A percentile compares a stretch with the other conserved stretches of the same genome.
phyloP scores from a whole-genome alignment of 2,329 filamentous ascomycete species.

The Alternaria sp. region DNA sequence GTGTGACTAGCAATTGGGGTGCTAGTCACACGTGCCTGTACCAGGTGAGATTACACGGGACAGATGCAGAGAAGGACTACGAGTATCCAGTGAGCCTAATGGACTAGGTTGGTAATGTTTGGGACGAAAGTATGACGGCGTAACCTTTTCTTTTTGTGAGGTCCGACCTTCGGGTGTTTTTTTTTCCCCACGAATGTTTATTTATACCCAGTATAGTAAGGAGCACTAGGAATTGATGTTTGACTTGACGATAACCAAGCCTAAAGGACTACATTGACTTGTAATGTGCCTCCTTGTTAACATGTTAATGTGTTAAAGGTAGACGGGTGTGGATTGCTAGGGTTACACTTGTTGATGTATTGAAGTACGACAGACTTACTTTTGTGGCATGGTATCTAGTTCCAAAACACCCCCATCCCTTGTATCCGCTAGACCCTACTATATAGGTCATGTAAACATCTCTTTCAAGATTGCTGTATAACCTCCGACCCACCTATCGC shows the following conservation, averaged over 20 bases:
- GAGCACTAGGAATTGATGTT: slow-evolving; percentile 17
- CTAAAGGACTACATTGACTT: neutral
- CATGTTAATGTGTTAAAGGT: neutral
- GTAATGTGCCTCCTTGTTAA: neutral
- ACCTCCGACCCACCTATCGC: slow-evolving; percentile 63
- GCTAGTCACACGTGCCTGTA: slow-evolving; percentile 58
- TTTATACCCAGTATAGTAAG: slow-evolving; percentile 21
- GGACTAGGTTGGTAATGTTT: slow-evolving; percentile 22
- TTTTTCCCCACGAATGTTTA: slow-evolving; percentile 11
- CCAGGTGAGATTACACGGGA: slow-evolving; percentile 56
- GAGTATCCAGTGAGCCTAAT: slow-evolving; percentile 32
- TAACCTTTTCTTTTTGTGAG: slow-evolving; percentile 2
- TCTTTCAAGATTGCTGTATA: neutral
- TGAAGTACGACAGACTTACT: neutral
- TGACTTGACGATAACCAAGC: slow-evolving; percentile 5
- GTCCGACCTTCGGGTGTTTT: slow-evolving; percentile 8
- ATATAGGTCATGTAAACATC: neutral
- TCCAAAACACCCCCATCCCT: neutral
- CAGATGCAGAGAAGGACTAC: slow-evolving; percentile 31
- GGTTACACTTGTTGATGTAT: neutral
- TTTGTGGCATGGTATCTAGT: slow-evolving; percentile 1
- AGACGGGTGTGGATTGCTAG: neutral
- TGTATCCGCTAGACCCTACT: neutral
- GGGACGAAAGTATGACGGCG: slow-evolving; percentile 15
- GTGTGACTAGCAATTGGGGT: slow-evolving; percentile 57